phyloP scores from a whole-genome alignment of 192 early-diverging fungal genomes.

The Podila verticillata region DNA sequence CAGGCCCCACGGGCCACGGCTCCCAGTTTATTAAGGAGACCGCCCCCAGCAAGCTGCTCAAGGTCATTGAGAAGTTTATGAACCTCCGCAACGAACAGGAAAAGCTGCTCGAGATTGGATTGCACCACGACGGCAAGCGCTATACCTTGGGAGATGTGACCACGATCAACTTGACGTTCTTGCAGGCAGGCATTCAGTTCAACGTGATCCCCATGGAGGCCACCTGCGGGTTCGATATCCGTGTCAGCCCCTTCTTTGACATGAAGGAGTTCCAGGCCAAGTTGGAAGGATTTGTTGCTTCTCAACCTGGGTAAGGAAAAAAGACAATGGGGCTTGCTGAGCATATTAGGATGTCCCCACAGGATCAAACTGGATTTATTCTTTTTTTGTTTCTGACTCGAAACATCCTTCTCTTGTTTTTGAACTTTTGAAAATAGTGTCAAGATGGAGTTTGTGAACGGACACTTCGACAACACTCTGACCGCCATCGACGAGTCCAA shows the following conservation, averaged over 20 bases:
- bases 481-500: conserved; percentile 67
- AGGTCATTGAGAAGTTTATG: conserved; percentile 75
- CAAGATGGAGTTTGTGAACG: conserved; percentile 69
- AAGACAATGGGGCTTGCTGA: no score
- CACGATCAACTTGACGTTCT: conserved; percentile 81
- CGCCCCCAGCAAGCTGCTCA: conserved; percentile 73
- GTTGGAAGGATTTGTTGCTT: conserved; percentile 53
- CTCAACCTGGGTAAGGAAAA: conserved; percentile 54
- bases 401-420: no score
- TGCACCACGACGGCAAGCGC: conserved; percentile 59
- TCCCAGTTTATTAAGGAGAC: conserved; percentile 83
- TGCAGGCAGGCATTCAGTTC: conserved; percentile 76
- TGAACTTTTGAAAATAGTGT: conserved; percentile 53
- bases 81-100: conserved; percentile 74
- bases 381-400: no score
- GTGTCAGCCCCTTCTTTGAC: conserved; percentile 76
- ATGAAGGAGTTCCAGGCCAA: conserved; percentile 66
- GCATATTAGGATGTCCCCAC: no score
- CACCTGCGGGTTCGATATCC: conserved; percentile 76
- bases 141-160: conserved; percentile 83
- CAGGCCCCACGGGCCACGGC: conserved; percentile 83
- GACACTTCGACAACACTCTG: conserved; percentile 66
- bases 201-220: conserved; percentile 85
- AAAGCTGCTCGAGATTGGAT: conserved; percentile 59
- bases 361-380: no score